Base-by-base conservation (phyloP, 2,329 filamentous ascomycete species). In the Fusarium tricinctum region DNA sequence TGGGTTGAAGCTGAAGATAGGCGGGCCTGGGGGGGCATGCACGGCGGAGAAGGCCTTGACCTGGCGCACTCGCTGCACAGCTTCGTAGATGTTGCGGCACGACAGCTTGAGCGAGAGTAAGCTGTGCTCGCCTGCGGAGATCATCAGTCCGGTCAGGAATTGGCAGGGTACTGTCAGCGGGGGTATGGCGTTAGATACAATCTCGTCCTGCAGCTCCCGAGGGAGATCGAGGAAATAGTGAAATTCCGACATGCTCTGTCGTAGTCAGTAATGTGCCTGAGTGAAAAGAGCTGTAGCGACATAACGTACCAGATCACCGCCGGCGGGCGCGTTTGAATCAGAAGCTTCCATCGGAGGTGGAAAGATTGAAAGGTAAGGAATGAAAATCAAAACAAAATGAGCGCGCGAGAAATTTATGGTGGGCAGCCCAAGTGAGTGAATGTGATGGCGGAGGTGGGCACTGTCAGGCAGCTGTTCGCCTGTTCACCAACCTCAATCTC, bases 121-220 rank as follows among this genome's bases (percentile, higher is more conserved):
- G 4, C 49, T 39, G 3, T 19, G 14, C 4, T 54, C 48, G 1
- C 23, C 32, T 5, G 23, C 19, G 0, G 39, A 54, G 6, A 8
- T 19, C 2, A 44, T 38, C 14, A 5, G n/a, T 9, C 7, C 6
- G 1, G 8, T 35, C 8, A 8, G 12, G 17, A 32, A 22, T 13
- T 30, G 8, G 15, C 54, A 57, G 17, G 54, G 39, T 6, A 54
- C 12, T 7, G 20, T 35, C 7, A 58, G n/a, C 12, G 48, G 40
- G 2, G 23, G 26, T 3, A 45, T 30, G 2, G 12, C 8, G 28
- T n/a, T 10, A 13, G 19, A 12, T 9, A 55, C 15, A 6, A 58
- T 38, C 19, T 39, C n/a, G 2, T n/a, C 6, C 30, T 55, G 39
- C 5, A 44, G 9, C 14, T 58, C 48, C 4, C 19, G 22, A 14